Conservation (phyloP, 2,329 filamentous ascomycete species). For the Cadophora sp. region DNA sequence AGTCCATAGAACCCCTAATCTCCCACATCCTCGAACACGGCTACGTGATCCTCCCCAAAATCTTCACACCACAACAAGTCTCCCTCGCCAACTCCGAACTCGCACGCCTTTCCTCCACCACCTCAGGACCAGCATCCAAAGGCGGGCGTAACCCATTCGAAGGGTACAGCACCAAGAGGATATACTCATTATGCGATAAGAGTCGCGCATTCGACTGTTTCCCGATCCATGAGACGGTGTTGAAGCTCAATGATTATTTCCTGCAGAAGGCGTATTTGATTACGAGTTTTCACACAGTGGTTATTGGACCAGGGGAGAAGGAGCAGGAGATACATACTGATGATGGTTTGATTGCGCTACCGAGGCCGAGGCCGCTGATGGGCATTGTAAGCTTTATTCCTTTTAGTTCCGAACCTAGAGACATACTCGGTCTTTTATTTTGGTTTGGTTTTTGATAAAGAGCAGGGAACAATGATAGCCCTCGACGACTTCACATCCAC, state of each 20-base stretch:
- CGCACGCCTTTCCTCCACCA: slow-evolving; percentile 40
- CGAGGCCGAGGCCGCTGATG: slow-evolving; percentile 43
- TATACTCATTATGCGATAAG: slow-evolving; percentile 51
- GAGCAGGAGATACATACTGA: slow-evolving; percentile 48
- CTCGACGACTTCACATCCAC: slow-evolving; percentile 43
- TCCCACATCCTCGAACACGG: slow-evolving; percentile 46
- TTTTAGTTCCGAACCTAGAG: background rate
- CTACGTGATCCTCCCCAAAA: slow-evolving; percentile 48
- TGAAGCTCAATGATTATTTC: slow-evolving; percentile 51
- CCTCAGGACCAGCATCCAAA: slow-evolving; percentile 44
- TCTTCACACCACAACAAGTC: slow-evolving; percentile 46
- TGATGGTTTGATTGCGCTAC: slow-evolving; percentile 42
- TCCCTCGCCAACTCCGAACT: slow-evolving; percentile 47
- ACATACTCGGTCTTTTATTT: background rate
- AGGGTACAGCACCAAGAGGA: slow-evolving; percentile 48
- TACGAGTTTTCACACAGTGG: slow-evolving; percentile 49
- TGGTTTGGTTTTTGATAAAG: slow-evolving; percentile 18
- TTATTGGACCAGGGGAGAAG: slow-evolving; percentile 47
- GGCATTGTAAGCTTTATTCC: slow-evolving; percentile 37
- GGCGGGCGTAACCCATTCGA: slow-evolving; percentile 49
- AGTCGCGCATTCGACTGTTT: slow-evolving; percentile 50
- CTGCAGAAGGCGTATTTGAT: slow-evolving; percentile 48
- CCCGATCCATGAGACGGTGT: slow-evolving; percentile 47
- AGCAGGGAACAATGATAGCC: slow-evolving; percentile 44
- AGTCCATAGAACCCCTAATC: slow-evolving; percentile 41